Evolutionary conservation across 495 filamentous ascomycete genomes (phyloP), one percentile per base, ranked within the genome.

Genomic region (Podospora conica): DNA sequence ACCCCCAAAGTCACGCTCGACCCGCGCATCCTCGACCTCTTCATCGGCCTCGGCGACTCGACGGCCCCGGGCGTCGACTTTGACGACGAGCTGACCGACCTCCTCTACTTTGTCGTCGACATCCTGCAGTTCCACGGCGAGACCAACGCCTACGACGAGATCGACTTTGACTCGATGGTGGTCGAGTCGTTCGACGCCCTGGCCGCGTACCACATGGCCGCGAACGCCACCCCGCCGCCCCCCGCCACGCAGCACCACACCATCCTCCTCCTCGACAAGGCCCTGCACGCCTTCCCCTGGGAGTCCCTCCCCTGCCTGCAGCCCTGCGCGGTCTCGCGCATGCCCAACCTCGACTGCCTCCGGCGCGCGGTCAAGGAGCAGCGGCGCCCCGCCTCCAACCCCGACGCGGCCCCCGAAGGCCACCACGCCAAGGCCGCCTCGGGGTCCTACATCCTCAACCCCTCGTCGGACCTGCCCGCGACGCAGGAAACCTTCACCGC

Each of bases 111-210:
- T 71, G 91, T 98, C 9, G 88, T 98, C 5, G 95, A 98, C 73
- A 93, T 98, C 59, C 79, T 98, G 27, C 96, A 98, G 76, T 98
- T 98, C 77, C 91, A 96, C 68, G 95, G 95, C 2, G 95, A 98
- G 77, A 85, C 88, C 29, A 98, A 98, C 75, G 95, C 96, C 2
- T 97, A 97, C 78, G 96, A 98, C 73, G 95, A 98, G 78, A 90
- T 98, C 70, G 93, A 98, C 74, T 94, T 97, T 69, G 95, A 98
- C 71, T 84, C 86, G 60, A 92, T 97, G 82, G 86, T 90, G 18
- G 81, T 97, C 20, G 92, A 95, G 53, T 91, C 90, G 1, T 82
- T 88, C 8, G 92, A 96, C 74, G 91, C 92, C 6, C 77, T 98
- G 20, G 83, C 87, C 25, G 80, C 84, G 1, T 97, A 98, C 70